Percentiles rank a stretch among this genome's conserved stretches.
Evolutionary conservation across 148 eudicot species (phyloP).

Genomic region (Limonium bicolor): DNA sequence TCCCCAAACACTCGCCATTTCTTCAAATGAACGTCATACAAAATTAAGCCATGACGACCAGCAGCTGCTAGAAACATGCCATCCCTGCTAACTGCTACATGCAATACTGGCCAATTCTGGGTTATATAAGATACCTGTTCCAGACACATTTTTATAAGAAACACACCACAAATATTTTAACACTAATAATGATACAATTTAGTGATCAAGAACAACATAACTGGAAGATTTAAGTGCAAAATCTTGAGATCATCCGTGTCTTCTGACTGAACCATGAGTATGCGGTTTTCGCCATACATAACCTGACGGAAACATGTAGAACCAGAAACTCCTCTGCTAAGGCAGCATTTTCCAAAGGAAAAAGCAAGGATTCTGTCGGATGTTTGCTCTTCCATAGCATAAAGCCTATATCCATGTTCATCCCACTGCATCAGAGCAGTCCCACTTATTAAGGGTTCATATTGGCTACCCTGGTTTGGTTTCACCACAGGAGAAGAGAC

Average conservation of each 20-base stretch:
- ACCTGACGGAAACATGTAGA: conserved; percentile 76
- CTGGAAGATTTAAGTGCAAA: conserved; percentile 97
- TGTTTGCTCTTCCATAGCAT: conserved; percentile 73
- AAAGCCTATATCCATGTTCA: conserved; percentile 88
- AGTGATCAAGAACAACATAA: conserved; percentile 40
- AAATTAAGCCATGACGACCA: conserved; percentile 82
- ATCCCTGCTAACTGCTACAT: conserved; percentile 89
- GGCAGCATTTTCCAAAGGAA: conserved; percentile 91
- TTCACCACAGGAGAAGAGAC: conserved; percentile 79
- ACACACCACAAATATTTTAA: conserved; percentile 10
- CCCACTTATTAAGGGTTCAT: conserved; percentile 88
- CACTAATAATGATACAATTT: not conserved
- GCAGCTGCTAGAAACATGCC: conserved; percentile 94
- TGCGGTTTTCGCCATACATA: conserved; percentile 90
- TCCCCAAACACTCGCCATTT: conserved; percentile 98
- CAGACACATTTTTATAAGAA: conserved; percentile 7
- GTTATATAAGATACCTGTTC: conserved; percentile 83
- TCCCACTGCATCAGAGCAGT: conserved; percentile 91
- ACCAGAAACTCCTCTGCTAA: conserved; percentile 93
- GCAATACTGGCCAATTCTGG: conserved; percentile 90
- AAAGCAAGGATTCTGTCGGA: conserved; percentile 83
- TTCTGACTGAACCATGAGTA: conserved; percentile 92
- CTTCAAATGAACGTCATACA: conserved; percentile 71
- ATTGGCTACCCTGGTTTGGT: conserved; percentile 52
- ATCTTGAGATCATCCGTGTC: conserved; percentile 92